Conservation (phyloP, 2,329 filamentous ascomycete genomes). For the Aspergillus intermedius region DNA sequence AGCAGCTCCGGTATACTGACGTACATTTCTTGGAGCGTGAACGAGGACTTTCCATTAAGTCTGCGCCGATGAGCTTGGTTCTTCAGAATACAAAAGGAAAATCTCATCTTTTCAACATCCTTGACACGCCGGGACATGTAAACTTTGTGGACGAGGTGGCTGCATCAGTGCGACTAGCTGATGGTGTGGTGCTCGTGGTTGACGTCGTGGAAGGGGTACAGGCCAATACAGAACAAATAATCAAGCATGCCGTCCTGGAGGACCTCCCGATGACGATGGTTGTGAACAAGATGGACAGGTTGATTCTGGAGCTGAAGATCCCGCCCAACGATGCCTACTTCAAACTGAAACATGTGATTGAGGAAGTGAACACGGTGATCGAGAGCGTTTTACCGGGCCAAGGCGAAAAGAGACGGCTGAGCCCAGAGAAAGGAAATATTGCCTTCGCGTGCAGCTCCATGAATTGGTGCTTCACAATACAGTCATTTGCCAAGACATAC, state of each 20-base stretch:
- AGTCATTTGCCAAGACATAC: slow-evolving; percentile 95
- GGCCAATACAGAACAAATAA: slow-evolving; percentile 92
- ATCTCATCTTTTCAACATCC: slow-evolving; percentile 87
- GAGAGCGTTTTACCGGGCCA: slow-evolving; percentile 76
- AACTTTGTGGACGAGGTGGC: slow-evolving; percentile 98
- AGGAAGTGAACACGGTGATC: slow-evolving; percentile 95
- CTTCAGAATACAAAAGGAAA: slow-evolving; percentile 84
- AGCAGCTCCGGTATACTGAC: slow-evolving; percentile 92
- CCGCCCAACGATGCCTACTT: slow-evolving; percentile 96
- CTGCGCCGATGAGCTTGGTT: slow-evolving; percentile 88
- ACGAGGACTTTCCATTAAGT: slow-evolving; percentile 83
- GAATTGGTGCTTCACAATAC: slow-evolving; percentile 94
- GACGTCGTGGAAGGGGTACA: slow-evolving; percentile 99
- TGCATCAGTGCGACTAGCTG: slow-evolving; percentile 74
- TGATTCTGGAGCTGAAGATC: slow-evolving; percentile 89
- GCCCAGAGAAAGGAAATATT: slow-evolving; percentile 97
- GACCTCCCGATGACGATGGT: slow-evolving; percentile 83
- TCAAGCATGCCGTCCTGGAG: slow-evolving; percentile 88
- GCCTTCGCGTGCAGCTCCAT: slow-evolving; percentile 88
- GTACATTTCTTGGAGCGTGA: slow-evolving; percentile 83
- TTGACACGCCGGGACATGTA: slow-evolving; percentile 95
- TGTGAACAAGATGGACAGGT: slow-evolving; percentile 93
- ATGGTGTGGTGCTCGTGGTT: slow-evolving; percentile 87
- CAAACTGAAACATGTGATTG: slow-evolving; percentile 97
- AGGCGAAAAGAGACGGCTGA: slow-evolving; percentile 73